Evolutionary conservation across 768 basidiomycete species (phyloP), one percentile per base, ranked within the genome.

Genomic region (Collybiopsis luxurians): DNA sequence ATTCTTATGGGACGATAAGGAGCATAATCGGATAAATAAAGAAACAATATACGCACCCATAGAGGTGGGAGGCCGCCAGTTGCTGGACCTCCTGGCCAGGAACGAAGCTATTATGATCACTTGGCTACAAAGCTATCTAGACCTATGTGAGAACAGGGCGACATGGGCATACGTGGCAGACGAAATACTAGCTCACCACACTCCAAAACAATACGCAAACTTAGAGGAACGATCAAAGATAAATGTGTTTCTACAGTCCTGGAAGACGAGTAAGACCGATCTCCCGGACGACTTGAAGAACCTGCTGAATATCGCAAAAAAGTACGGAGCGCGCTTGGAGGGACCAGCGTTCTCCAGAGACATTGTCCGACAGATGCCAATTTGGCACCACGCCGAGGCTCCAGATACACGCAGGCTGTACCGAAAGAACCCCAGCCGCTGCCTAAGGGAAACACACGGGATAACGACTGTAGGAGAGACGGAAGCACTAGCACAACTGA

Each of bases 131-230:
- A 15, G 55, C 19, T 73, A 68, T 59, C 62, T 70, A 0, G 42
- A 58, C 1, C 28, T 62, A 4, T 58, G 55, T 1, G 23, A 40
- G 0, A 23, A 61, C 0, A 28, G 67, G 3, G 67, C 72, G 9
- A n/a, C 55, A 10, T 74, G 73, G 73, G 64, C 70, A 0, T 11
- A 26, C 0, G 40, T 73, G 0, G 69, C 68, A 15, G 68, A 74
- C 53, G 61, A 55, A 2, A 30, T 69, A 0, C 57, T 72, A 3
- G 59, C 56, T 0, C 28, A 42, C 4, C 30, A 46, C 45, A 3
- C 62, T 46, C 21, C 43, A 21, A 27, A 39, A 23, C 2, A 19
- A 42, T 19, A 49, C 13, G 15, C 46, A n/a, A 28, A 55, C 61
- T 7, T 63, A 59, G 2, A 0, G 4, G 27, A 17, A 27, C 46